Base-by-base conservation (phyloP, 805 yeast genomes). In the Metschnikowia arizonensis region DNA sequence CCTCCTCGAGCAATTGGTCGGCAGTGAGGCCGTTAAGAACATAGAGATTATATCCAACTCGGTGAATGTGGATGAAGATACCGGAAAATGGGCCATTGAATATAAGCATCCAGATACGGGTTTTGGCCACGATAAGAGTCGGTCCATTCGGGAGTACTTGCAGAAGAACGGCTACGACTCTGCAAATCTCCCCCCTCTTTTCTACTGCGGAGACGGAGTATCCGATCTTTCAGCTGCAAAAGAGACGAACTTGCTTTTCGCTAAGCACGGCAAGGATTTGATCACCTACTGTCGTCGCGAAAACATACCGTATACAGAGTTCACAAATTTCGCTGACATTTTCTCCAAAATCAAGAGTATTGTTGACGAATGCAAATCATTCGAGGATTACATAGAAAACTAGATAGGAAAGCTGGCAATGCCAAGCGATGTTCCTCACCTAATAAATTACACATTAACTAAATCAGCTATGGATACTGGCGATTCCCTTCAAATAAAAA, bases 161-260 rank as follows among this genome's bases (percentile, higher is more conserved):
- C 46, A 44, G 6, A 44, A 50, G 8, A 60, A 68, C 45, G 65
- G 65, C 12, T 62, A 64, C 48, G 38, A 57, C 45, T 55, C 44
- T 60, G 63, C 58, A 19, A 50, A 62, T 41, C 40, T 33, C 49
- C 96, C 95, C 12, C 70, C 73, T 32, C 75, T 88, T 56, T 88
- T 91, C 63, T 93, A 93, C 72, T 87, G 96, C 60, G 99, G 99
- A 48, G 99, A 93, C 64, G 99, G 99, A 52, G 97, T 93, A 26
- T 83, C 95, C 37, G 99, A 93, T 65, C 73, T 93, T 55, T 80
- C 88, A 47, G 99, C 99, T 19, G 97, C 98, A 19, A 83, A 85
- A 60, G 97, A 93, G 65, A 89, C 99, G 33, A 91, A 93, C 64
- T 73, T 91, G 55, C 70, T 93, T 53, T 93, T 91, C 66, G 99